Base-by-base conservation (phyloP, 495 filamentous ascomycete species). In the Aspergillus conjunctus region DNA sequence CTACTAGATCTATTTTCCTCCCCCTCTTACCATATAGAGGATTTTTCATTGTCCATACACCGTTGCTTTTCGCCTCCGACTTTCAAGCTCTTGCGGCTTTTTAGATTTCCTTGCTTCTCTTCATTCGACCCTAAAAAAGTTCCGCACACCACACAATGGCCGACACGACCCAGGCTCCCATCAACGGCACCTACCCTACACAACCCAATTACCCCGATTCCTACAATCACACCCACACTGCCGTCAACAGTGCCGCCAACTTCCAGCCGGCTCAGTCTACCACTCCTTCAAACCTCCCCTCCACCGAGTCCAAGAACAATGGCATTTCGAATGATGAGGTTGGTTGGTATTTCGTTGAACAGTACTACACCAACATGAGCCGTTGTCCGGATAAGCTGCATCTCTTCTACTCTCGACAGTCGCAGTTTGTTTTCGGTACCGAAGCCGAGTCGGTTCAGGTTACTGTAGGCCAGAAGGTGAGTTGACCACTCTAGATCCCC, bases 271-370 rank as follows among this genome's bases (percentile, higher is more conserved):
- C 73, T 20, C 79, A 79, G 66, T 73, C 72, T 54, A 73, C 73
- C 46, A 81, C 77, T 39, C 72, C 79, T 30, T 73, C 75, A 41
- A 77, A 77, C 62, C 73, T 66, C 50, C 70, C 77, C 30, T 69
- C 69, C 32, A 71, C 63, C 45, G 78, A 76, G 58, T 73, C 77
- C 62, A 79, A 78, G 66, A 77, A 48, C 44, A 48, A 71, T 61
- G 73, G 73, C 54, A 80, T 76, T 63, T 72, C 79, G 46, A 95
- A 94, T 73, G 91, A 93, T 74, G 91, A 98, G 77, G 90, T 98
- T 54, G 94, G 92, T 67, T 98, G 94, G 94, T 97, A 92, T 75
- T 98, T 98, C 64, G 94, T 98, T 34, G 95, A 98, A 83, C 92
- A 96, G 71, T 98, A 96, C 81, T 98, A 98, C 75, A 98, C 91